phyloP scores from a whole-genome alignment of 1,284 basidiomycete genomes.

The Naganishia albida region DNA sequence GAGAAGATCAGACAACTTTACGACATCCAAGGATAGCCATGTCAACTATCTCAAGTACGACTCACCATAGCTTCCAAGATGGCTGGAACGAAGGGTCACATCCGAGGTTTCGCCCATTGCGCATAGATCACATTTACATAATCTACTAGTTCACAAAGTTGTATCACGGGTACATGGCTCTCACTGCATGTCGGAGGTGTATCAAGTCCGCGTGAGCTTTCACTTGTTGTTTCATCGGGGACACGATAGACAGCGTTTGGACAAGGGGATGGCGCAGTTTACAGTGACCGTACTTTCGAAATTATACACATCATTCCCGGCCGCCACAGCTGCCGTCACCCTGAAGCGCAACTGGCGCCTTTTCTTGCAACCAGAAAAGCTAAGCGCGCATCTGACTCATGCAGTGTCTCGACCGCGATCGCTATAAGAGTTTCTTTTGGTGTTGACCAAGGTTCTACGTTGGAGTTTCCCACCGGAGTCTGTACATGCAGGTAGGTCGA shows the following conservation, averaged over 20 bases:
- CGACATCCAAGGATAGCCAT: constrained; percentile 7
- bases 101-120: background rate
- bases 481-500: constrained; percentile 20
- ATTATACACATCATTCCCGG: constrained; percentile 17
- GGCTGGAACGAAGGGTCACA: background rate
- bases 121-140: background rate
- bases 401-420: constrained; percentile 7
- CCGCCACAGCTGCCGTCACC: no score
- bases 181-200: background rate
- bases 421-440: constrained; percentile 13
- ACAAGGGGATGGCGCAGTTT: background rate
- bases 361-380: background rate
- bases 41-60: background rate
- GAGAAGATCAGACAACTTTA: constrained; percentile 20
- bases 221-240: no score
- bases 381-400: background rate
- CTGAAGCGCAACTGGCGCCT: constrained; percentile 1
- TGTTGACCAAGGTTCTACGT: constrained; percentile 26
- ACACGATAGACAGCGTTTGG: no score
- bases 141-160: background rate
- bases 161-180: background rate
- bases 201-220: no score
- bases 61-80: background rate
- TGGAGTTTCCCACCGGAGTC: constrained; percentile 1
- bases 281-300: background rate